Base-by-base conservation (phyloP, 257 asterid genomes). In the Scutellaria barbata region DNA sequence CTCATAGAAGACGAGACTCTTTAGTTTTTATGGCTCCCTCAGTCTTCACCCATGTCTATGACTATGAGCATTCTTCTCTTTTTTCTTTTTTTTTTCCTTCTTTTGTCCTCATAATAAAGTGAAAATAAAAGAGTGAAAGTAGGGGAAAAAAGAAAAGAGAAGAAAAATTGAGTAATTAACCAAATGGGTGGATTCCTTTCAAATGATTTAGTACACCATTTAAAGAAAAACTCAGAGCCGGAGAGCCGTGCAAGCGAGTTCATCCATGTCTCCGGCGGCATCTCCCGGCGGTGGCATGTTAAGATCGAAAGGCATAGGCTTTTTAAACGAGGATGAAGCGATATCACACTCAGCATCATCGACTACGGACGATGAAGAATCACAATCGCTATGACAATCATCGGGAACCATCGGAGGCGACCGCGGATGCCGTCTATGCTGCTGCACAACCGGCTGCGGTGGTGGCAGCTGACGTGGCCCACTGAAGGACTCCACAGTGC, bases 401-500 rank as follows among this genome's bases (percentile, higher is more conserved):
- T 85, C 85, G 4, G 80, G 85, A 20, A 20, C 82, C n/a, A 81
- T 48, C 12, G 88, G 86, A 43, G 84, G 84, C 40, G 82, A 77
- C 59, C 82, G 73, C 8, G 84, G 93, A 65, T 83, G 78, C 56
- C 74, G 72, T 69, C 82, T 73, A 45, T 61, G 68, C 77, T 78
- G 78, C 71, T 53, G 54, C 57, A 66, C 35, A 42, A 73, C 54
- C 64, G 71, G 66, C 72, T 33, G 74, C 68, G 54, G 74, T 55
- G 71, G 80, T 6, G 37, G 69, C 58, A 18, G 78, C 52, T 50
- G 83, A 35, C 90, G 79, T 0, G 90, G 95, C 20, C 92, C 92
- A 46, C 92, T 86, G 47, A 87, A 86, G 0, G 90, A 86, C 74
- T 88, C 95, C 48, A 88, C 87, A n/a, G 90, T 88, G 76, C 90